phyloP scores from a whole-genome alignment of 441 rosid genomes.

The Erodium moschatum region DNA sequence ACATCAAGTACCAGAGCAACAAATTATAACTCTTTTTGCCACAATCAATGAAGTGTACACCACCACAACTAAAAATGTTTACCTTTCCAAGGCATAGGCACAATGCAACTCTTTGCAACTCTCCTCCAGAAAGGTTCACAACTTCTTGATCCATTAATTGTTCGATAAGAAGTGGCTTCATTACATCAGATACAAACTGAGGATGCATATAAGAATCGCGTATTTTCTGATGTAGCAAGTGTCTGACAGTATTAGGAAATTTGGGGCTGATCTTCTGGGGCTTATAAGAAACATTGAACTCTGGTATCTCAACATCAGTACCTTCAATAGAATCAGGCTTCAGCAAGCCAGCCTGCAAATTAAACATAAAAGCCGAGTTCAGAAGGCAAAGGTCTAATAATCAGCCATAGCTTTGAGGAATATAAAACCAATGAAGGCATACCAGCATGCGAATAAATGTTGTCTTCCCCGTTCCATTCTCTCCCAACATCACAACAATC shows the following conservation, averaged over 20 bases:
- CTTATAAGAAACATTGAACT: constrained; percentile 89
- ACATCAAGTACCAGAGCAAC: too few relatives aligned
- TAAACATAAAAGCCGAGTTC: constrained; percentile 6
- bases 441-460: constrained; percentile 98
- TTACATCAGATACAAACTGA: constrained; percentile 89
- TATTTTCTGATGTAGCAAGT: constrained; percentile 69
- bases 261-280: constrained; percentile 91
- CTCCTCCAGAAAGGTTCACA: constrained; percentile 91
- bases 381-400: not conserved
- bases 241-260: constrained; percentile 62
- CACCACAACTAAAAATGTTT: constrained; percentile 8
- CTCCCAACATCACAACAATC: constrained; percentile 91
- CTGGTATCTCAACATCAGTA: constrained; percentile 81
- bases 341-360: constrained; percentile 68
- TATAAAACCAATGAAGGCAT: constrained; percentile 17
- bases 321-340: constrained; percentile 69
- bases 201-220: constrained; percentile 87
- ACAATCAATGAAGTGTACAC: too few relatives aligned
- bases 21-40: too few relatives aligned
- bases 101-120: constrained; percentile 91
- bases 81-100: constrained; percentile 96
- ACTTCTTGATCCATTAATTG: constrained; percentile 95
- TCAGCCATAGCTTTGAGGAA: constrained; percentile 10
- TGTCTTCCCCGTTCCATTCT: constrained; percentile 96
- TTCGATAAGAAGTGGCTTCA: constrained; percentile 95